Evolutionary conservation across 768 basidiomycete genomes (phyloP), one percentile per base, ranked within the genome.

Genomic region (Leucogyrophana mollusca): DNA sequence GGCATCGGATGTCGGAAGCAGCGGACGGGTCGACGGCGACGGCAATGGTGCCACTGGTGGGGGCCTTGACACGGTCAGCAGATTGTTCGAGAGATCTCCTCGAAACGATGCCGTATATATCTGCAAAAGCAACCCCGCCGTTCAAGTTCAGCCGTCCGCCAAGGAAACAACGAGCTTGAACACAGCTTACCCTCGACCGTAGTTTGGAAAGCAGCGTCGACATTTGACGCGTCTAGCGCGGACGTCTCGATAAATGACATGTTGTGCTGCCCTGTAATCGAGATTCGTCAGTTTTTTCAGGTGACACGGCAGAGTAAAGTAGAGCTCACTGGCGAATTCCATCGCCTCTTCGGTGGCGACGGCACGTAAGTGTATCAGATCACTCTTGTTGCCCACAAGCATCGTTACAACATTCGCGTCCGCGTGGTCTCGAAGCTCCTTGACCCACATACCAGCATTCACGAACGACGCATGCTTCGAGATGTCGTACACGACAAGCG

Each of bases 291-390:
- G 23, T 17, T 23, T 14, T 2, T 18, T 27, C 23, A 20, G 33
- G 25, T 35, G 27, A 30, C 33, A 34, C 21, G 13, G 22, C 41
- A 17, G 20, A 9, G 21, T 16, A 34, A 40, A 25, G 35, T 17
- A 42, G 78, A 83, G 58, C 65, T 62, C 66, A 92, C 94, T 77
- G 25, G 93, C 72, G 67, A 97, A 97, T 9, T 73, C 73, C 76
- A 91, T 96, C 39, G 94, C 95, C 74, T 99, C 96, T 40, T 99
- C 96, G 23, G 94, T 98, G 25, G 95, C 87, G 27, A 98, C 94
- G 34, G 94, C 95, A 54, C 96, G 74, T 58, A 97, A 68, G 65
- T 98, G 96, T 72, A 95, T 94, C 78, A 99, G 83, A 80, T 99
- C 96, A 65, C 91, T 94, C 86, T 99, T 97, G 78, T 97, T 97